Conservation (phyloP, 768 basidiomycete species). For the Leccinum subgranulosum region DNA sequence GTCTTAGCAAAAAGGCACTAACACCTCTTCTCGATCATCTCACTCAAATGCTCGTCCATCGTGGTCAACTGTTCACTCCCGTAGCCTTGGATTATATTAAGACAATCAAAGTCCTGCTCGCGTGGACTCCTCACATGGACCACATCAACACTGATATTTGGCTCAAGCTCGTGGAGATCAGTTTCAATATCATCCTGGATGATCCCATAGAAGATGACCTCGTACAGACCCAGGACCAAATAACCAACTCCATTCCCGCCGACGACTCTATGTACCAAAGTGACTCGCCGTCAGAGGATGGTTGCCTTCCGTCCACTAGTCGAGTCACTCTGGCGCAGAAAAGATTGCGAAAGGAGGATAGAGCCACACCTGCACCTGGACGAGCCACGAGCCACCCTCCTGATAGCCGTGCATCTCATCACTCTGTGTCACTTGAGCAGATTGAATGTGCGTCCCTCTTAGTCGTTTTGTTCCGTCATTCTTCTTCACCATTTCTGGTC, state of each 20-base stretch:
- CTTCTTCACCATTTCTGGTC: constrained; percentile 55
- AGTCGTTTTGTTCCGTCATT: constrained; percentile 53
- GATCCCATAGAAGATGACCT: constrained; percentile 43
- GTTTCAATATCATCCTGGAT: constrained; percentile 75
- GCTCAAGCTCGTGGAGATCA: constrained; percentile 63
- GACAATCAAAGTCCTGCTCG: constrained; percentile 61
- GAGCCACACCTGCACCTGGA: constrained; percentile 20
- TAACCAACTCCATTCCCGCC: constrained; percentile 9
- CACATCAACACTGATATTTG: constrained; percentile 63
- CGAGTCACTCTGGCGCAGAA: constrained; percentile 21
- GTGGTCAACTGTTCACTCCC: constrained; percentile 52
- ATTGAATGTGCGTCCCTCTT: constrained; percentile 70
- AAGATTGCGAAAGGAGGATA: constrained; percentile 22
- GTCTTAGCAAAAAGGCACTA: constrained; percentile 53
- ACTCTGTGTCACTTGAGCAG: constrained; percentile 51
- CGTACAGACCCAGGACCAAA: constrained; percentile 23
- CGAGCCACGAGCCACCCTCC: constrained; percentile 16
- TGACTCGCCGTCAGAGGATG: constrained; percentile 30
- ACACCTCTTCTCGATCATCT: constrained; percentile 65
- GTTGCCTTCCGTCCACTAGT: constrained; percentile 31
- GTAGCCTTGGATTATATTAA: constrained; percentile 82
- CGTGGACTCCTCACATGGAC: constrained; percentile 74
- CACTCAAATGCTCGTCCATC: constrained; percentile 52
- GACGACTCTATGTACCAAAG: constrained; percentile 33
- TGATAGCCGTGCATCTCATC: constrained; percentile 23